Evolutionary conservation across 305 asterid species (phyloP).

Genomic region (Fraxinus baroniana): DNA sequence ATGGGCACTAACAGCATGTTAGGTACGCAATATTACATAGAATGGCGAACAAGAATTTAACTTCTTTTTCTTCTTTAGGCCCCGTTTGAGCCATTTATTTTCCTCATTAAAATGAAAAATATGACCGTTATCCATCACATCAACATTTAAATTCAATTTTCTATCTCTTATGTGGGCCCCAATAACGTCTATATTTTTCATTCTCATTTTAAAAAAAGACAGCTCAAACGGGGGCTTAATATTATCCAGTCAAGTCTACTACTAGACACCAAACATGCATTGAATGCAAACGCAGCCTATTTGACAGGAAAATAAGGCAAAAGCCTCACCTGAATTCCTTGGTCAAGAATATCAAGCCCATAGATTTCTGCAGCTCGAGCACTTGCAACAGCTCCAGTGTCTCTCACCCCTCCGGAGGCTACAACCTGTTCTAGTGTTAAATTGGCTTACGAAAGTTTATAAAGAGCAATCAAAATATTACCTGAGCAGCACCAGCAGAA

Average conservation of each 20-base stretch:
- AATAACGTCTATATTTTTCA: no score
- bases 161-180: no score
- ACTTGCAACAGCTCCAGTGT: slow-evolving; percentile 81
- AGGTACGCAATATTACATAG: not conserved
- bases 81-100: no score
- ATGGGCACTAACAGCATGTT: not conserved
- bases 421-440: slow-evolving; percentile 54
- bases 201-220: no score
- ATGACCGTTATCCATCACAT: no score
- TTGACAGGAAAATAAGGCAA: slow-evolving; percentile 12
- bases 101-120: no score
- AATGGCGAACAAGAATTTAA: not conserved
- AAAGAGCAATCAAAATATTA: slow-evolving; percentile 26
- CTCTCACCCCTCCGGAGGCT: slow-evolving; percentile 55
- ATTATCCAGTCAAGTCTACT: not conserved
- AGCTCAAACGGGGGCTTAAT: no score
- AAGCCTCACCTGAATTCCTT: slow-evolving; percentile 60
- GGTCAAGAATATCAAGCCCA: slow-evolving; percentile 74
- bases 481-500: slow-evolving; percentile 87
- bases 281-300: not conserved
- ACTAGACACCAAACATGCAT: not conserved
- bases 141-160: no score
- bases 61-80: not conserved
- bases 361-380: slow-evolving; percentile 76
- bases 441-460: slow-evolving; percentile 15